Conservation (phyloP, 257 asterid genomes). For the Gardenia jasminoides region DNA sequence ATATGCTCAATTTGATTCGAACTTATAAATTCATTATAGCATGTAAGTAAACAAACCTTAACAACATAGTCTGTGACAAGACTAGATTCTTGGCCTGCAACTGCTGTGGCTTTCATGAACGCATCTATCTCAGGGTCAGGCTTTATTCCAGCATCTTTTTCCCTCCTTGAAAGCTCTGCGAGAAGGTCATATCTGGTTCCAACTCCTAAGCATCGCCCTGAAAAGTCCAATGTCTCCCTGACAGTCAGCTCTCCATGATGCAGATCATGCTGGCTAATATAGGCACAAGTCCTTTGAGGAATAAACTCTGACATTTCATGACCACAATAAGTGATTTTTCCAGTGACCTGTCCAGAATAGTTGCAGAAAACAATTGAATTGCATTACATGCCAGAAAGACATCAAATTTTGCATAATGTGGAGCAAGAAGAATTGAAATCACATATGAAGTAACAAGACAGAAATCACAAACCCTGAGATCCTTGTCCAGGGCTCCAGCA, state of each 20-base stretch:
- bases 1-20: background rate
- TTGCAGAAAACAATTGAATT: background rate
- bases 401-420: no score
- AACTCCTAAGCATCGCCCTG: slow-evolving; percentile 92
- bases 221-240: slow-evolving; percentile 73
- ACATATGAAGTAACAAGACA: no score
- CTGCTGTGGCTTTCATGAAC: slow-evolving; percentile 92
- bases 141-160: slow-evolving; percentile 75
- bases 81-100: slow-evolving; percentile 84
- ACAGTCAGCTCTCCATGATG: slow-evolving; percentile 98
- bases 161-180: slow-evolving; percentile 70
- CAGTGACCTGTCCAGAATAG: slow-evolving; percentile 44
- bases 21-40: slow-evolving; percentile 1
- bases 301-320: slow-evolving; percentile 74
- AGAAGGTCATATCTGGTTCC: slow-evolving; percentile 89
- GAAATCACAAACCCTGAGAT: slow-evolving; percentile 35
- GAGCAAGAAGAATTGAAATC: background rate
- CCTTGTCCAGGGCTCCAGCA: slow-evolving; percentile 67
- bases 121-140: slow-evolving; percentile 92
- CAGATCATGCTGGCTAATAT: slow-evolving; percentile 84
- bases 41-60: slow-evolving; percentile 49
- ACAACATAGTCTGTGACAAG: slow-evolving; percentile 82
- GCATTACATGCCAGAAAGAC: background rate
- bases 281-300: slow-evolving; percentile 89
- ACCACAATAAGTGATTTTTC: slow-evolving; percentile 82